phyloP scores from a whole-genome alignment of 2,329 filamentous ascomycete genomes.

The Exophiala alcalophila region DNA sequence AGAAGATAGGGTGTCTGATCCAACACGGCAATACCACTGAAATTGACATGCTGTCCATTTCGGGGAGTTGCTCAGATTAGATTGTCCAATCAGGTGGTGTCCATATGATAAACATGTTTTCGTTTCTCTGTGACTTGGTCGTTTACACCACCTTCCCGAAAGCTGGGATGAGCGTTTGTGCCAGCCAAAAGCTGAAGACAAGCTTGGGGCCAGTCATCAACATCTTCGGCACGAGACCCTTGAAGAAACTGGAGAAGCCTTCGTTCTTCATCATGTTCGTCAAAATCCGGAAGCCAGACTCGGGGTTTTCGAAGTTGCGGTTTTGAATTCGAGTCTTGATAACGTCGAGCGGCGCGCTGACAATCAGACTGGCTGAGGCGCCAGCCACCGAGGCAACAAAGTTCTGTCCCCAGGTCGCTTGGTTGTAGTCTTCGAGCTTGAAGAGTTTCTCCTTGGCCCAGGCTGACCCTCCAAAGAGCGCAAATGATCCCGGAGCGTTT shows the following conservation, averaged over 20 bases:
- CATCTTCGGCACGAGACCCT: slow-evolving; percentile 93
- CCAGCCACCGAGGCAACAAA: slow-evolving; percentile 94
- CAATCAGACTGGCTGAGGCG: slow-evolving; percentile 89
- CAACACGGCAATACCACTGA: too few species aligned
- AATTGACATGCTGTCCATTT: too few species aligned
- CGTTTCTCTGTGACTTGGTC: not conserved
- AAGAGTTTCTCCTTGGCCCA: slow-evolving; percentile 97
- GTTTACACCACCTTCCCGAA: slow-evolving; percentile 67
- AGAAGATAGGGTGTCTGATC: too few species aligned
- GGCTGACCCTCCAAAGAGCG: slow-evolving; percentile 93
- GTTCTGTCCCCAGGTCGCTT: slow-evolving; percentile 90
- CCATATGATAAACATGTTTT: too few species aligned
- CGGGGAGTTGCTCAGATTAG: too few species aligned
- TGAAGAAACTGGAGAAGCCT: slow-evolving; percentile 86
- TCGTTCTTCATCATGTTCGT: slow-evolving; percentile 91
- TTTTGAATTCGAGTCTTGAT: slow-evolving; percentile 99
- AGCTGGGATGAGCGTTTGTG: slow-evolving; percentile 93
- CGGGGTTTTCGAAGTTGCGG: slow-evolving; percentile 96
- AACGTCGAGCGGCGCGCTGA: slow-evolving; percentile 93
- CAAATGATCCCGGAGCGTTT: slow-evolving; percentile 95
- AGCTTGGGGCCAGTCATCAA: slow-evolving; percentile 99
- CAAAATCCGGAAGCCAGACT: slow-evolving; percentile 88
- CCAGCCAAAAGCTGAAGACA: slow-evolving; percentile 99
- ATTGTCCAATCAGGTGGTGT: too few species aligned
- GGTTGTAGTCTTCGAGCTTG: slow-evolving; percentile 89